These are phyloP conservation scores for Fraxinus excelsior DNA, from an alignment of 257 asterid species.

Conservation along the genomic window DNA sequence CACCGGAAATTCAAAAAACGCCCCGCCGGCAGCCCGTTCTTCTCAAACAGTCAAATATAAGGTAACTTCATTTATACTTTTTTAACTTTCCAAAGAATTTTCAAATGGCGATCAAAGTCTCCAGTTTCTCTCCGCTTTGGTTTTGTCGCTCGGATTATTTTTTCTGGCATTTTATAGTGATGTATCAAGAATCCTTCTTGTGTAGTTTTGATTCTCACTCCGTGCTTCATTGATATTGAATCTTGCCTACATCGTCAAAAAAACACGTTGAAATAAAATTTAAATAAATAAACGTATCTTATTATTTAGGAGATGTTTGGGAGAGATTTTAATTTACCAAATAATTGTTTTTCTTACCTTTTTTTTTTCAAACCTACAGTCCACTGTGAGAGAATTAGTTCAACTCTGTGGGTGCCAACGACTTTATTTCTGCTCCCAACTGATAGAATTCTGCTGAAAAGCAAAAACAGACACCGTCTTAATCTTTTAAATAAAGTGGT, in stretches of 20 bases:
- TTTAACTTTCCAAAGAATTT: not conserved
- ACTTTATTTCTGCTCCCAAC: too few relatives aligned
- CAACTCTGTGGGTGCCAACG: too few relatives aligned
- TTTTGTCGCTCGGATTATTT: not conserved
- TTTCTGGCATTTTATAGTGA: not conserved
- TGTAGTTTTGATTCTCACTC: not conserved
- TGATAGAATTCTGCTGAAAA: too few relatives aligned
- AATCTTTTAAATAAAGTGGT: too few relatives aligned
- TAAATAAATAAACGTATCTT: too few relatives aligned
- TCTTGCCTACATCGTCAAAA: not conserved
- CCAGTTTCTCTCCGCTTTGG: not conserved
- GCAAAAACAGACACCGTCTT: too few relatives aligned
- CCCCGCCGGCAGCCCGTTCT: slow-evolving; percentile 5
- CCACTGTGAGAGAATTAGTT: too few relatives aligned
- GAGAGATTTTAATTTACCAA: too few relatives aligned
- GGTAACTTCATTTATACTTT: not conserved
- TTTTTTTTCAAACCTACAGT: too few relatives aligned
- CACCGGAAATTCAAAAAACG: not conserved
- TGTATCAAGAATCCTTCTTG: not conserved
- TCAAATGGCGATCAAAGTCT: not conserved
- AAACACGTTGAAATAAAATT: not conserved
- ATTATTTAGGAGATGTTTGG: too few relatives aligned
- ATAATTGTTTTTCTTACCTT: too few relatives aligned
- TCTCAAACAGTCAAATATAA: not conserved
- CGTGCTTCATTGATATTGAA: not conserved